Evolutionary conservation across 352 stramenopile species (phyloP), one percentile per base, ranked within the genome.

Genomic region (Pythium phragmitis): DNA sequence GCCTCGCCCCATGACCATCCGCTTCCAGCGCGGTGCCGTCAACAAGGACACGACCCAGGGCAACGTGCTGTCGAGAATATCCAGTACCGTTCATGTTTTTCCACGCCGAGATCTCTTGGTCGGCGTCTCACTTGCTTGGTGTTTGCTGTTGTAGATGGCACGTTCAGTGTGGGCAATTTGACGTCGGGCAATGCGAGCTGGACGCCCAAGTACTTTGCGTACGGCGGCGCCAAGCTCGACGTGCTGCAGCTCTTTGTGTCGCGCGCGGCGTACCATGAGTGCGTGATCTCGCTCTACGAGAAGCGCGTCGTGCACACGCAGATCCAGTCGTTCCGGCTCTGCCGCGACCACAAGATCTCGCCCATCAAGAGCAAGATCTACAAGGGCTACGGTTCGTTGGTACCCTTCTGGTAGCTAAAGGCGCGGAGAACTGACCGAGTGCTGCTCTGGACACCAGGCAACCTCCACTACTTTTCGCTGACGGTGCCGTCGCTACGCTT

Each of bases 351-450:
- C 80, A 91, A 94, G 49, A 87, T 91, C 59, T 91, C 82, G 34
- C 82, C 82, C 16, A 90, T 92, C 70, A 92, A 92, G 67, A 88
- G 70, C 79, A 94, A 94, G 66, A 94, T 94, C 61, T 94, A 94
- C 78, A 94, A 92, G 64, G 81, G 83, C 33, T 94, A 92, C 46
- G 85, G 78, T 87, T 39, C 23, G 71, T 67, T 42, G 1, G 7
- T 41, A 2, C 13, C 6, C 14, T 33, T 14, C 8, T 34, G n/a
- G 37, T 16, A 21, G 17, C 26, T 43, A 4, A 7, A 5, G 23
- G 7, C 11, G 17, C 26, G 37, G 6, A 17, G 14, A 42, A 42
- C 9, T 43, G 12, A 57, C 50, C 11, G 16, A 41, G 7, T 41
- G 34, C 5, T 50, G 39, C 45, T 21, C 45, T 50, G n/a, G 45